Base-by-base conservation (phyloP, 176 grass and related monocot genomes). In the Calamus simplicifolius region DNA sequence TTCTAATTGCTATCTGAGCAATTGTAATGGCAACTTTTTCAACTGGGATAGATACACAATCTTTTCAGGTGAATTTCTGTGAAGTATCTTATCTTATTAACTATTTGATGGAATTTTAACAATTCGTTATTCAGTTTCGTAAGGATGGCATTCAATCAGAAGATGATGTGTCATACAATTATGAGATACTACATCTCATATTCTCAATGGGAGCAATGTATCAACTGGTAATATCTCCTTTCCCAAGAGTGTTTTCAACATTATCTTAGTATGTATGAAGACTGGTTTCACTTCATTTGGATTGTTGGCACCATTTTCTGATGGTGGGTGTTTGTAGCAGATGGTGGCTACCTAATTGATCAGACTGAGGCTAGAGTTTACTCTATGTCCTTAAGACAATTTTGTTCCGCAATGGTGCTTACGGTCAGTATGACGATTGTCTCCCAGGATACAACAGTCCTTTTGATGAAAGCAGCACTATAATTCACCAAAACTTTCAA, bases 131-230 rank as follows among this genome's bases (percentile, higher is more conserved):
- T 54, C 83, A 97, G 87, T 88, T 88, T 27, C 56, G 69, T 17
- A 91, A 82, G 56, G 75, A 85, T 63, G 65, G 77, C 28, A 60
- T 50, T 19, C 65, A 67, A 57, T 26, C 67, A 51, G 78, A 87
- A 80, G 92, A 91, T 15, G 84, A 91, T 49, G 68, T 50, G 8
- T 81, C 87, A 19, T 91, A 91, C 72, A 85, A 77, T 57, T 91
- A 97, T 16, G 76, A 79, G 25, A 76, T 84, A 63, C 91, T 97
- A 62, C 78, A 97, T 74, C 73, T 85, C 58, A 81, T 97, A 43
- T 97, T 97, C 69, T 77, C 93, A 16, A 77, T 97, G 78, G 87
- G 84, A 67, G 85, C 93, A 43, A 91, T 91, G 87, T 91, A 91
- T 61, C 88, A n/a, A n/a, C n/a, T n/a, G n/a, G 93, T 97, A 85